Percentiles rank a stretch among this genome's conserved stretches.
These are phyloP conservation scores for Lasiodiplodia hormozganensis DNA, from an alignment of 2,329 filamentous ascomycete genomes.

Conservation along the genomic window DNA sequence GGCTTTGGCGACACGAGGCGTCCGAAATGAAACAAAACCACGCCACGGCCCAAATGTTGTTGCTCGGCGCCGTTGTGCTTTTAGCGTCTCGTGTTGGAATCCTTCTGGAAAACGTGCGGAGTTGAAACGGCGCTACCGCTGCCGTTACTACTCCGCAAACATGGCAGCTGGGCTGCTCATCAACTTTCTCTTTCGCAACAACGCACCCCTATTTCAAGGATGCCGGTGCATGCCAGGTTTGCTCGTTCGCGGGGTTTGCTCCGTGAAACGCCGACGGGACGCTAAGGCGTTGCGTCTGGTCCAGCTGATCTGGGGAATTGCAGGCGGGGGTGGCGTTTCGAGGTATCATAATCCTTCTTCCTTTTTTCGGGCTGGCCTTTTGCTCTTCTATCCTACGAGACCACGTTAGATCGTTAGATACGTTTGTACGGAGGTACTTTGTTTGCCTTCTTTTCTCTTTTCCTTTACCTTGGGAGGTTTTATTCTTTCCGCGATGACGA, in stretches of 20 bases:
- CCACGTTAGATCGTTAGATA: constrained; percentile 18
- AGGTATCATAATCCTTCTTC: neutral
- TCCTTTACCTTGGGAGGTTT: neutral
- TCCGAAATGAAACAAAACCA: neutral
- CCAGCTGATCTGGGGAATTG: neutral
- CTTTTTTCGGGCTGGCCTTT: neutral
- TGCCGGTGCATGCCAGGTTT: neutral
- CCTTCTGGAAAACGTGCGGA: neutral
- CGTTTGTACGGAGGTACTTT: neutral
- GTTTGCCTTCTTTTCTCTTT: neutral
- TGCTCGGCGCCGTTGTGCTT: neutral
- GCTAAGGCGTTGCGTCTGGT: neutral
- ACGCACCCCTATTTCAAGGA: neutral
- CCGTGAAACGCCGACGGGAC: neutral
- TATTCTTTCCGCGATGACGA: neutral
- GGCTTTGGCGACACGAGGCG: neutral
- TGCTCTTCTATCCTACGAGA: neutral
- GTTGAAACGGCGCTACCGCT: neutral
- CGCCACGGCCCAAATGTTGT: neutral
- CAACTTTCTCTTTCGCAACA: neutral
- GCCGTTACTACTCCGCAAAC: neutral
- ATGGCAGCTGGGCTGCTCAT: neutral
- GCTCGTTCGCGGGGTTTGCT: neutral
- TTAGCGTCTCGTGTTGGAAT: neutral
- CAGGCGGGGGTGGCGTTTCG: neutral